Conservation (phyloP, 2,329 filamentous ascomycete species). For the Monosporascus sp. region DNA sequence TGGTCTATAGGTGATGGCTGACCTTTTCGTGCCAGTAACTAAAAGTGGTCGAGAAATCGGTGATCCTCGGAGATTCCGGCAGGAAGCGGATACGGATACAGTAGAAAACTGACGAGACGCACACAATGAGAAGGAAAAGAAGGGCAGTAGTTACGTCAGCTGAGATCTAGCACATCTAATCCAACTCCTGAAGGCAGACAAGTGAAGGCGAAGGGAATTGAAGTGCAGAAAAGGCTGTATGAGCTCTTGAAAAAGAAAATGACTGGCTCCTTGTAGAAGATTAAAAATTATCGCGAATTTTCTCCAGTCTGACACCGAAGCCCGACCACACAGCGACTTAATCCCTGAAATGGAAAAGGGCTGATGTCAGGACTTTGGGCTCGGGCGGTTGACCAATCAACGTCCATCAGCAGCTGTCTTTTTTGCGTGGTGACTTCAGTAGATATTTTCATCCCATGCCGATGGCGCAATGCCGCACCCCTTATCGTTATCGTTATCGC, state of each 20-base stretch:
- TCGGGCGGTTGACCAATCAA: neutral
- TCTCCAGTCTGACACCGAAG: neutral
- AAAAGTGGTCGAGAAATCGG: neutral
- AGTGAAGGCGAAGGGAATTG: neutral
- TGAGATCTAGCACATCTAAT: neutral
- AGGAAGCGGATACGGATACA: neutral
- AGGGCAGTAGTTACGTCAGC: neutral
- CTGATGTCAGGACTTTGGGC: neutral
- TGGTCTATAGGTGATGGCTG: neutral
- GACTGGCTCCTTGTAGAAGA: neutral
- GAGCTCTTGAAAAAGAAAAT: no score
- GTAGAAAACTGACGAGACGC: neutral
- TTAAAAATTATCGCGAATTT: conserved; percentile 1
- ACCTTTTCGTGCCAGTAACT: neutral
- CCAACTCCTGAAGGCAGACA: neutral
- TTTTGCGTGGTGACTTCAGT: neutral
- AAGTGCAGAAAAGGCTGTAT: no score
- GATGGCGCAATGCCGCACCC: neutral
- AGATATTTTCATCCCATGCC: neutral
- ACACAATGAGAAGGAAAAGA: neutral
- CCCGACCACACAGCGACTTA: neutral
- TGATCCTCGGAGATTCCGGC: neutral
- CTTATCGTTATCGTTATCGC: neutral
- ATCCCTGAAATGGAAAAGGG: neutral
- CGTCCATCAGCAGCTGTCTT: neutral